Conservation (phyloP, 352 stramenopile species). For the Pythium chondricola region DNA sequence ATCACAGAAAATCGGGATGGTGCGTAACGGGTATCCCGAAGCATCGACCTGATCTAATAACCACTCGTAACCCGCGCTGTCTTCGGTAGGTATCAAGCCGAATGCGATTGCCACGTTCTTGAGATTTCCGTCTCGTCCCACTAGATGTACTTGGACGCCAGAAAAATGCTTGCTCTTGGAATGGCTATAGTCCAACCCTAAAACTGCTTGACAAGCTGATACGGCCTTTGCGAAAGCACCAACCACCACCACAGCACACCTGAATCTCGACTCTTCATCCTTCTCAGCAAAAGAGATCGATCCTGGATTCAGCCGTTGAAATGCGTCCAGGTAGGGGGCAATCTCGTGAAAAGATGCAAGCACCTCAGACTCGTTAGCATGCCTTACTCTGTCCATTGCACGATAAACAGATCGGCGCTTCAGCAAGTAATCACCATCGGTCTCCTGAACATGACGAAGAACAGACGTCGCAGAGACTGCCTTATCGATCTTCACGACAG, state of each 20-base stretch:
- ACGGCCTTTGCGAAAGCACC: not conserved
- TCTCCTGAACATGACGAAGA: not conserved
- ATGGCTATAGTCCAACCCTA: constrained; percentile 7
- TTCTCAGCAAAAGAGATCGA: constrained; percentile 1
- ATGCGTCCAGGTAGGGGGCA: not conserved
- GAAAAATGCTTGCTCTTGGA: constrained; percentile 9
- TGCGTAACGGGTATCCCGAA: not conserved
- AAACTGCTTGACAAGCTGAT: constrained; percentile 1
- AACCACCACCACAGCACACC: not conserved
- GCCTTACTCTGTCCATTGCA: not conserved
- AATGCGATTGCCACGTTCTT: constrained; percentile 15
- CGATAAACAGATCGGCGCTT: no score
- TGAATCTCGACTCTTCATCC: not conserved
- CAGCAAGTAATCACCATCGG: constrained; percentile 1
- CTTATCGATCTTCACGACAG: not conserved
- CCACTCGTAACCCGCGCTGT: constrained; percentile 7
- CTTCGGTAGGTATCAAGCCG: constrained; percentile 7
- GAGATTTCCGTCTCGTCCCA: constrained; percentile 8
- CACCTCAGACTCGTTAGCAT: not conserved
- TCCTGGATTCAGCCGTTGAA: not conserved
- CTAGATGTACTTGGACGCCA: constrained; percentile 6
- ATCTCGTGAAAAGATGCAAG: not conserved
- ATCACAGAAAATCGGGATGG: constrained; percentile 10
- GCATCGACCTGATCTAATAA: constrained; percentile 6
- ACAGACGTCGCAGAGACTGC: not conserved